Percentiles rank a stretch among this genome's conserved stretches.
These are phyloP conservation scores for Adansonia gregorii DNA, from an alignment of 441 rosid species.

Conservation along the genomic window DNA sequence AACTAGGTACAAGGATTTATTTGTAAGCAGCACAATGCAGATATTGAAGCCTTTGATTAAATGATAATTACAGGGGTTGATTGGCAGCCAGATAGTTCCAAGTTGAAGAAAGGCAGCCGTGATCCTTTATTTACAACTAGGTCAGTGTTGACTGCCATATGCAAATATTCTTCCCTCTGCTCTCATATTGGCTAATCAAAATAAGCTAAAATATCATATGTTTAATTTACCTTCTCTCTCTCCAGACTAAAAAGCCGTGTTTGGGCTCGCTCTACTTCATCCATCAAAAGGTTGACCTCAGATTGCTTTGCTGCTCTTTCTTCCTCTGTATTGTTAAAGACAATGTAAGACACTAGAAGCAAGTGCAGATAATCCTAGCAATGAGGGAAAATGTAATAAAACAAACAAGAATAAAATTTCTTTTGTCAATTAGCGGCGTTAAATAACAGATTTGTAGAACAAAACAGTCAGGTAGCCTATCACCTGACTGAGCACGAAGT, in stretches of 20 bases:
- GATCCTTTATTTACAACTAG: conserved; percentile 2
- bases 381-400: conserved; percentile 6
- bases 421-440: background rate
- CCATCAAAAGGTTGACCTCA: conserved; percentile 92
- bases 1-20: conserved; percentile 11
- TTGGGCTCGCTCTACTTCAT: conserved; percentile 99
- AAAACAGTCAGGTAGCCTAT: conserved; percentile 28
- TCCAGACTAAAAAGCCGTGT: conserved; percentile 93
- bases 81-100: conserved; percentile 13
- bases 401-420: conserved; percentile 9
- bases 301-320: conserved; percentile 94
- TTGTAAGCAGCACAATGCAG: background rate
- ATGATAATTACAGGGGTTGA: background rate
- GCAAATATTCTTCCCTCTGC: background rate
- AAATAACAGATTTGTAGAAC: conserved; percentile 16
- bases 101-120: background rate
- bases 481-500: conserved; percentile 95
- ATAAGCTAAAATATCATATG: conserved; percentile 4
- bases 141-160: background rate
- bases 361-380: background rate
- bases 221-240: conserved; percentile 86
- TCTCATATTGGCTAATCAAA: conserved; percentile 5
- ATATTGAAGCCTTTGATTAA: conserved; percentile 12
- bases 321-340: conserved; percentile 65
- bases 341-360: conserved; percentile 21